Conservation (phyloP, 768 basidiomycete species). For the Lactarius tabidus region DNA sequence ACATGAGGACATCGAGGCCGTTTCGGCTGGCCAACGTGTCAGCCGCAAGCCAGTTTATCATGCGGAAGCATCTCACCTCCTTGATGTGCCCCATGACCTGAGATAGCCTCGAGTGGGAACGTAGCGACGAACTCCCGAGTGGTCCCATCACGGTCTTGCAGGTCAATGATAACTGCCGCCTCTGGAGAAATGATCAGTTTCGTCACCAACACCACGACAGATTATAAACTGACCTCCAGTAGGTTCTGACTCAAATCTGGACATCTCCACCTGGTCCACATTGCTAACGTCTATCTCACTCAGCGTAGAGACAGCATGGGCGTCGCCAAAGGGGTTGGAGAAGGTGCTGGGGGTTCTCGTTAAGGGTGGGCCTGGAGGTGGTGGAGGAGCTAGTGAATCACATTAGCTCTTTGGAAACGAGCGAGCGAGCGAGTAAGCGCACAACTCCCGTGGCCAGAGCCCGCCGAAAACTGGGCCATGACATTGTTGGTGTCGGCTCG, state of each 20-base stretch:
- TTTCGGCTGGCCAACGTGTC: not conserved
- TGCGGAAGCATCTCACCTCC: not conserved
- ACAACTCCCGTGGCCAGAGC: not conserved
- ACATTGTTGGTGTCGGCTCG: not conserved
- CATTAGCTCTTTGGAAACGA: not conserved
- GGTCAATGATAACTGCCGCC: not conserved
- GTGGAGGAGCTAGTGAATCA: not conserved
- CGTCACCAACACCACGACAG: not conserved
- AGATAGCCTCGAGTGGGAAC: not conserved
- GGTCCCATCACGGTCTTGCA: not conserved
- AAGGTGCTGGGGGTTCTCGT: not conserved
- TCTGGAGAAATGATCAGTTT: not conserved
- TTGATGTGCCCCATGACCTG: not conserved
- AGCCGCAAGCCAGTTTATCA: not conserved
- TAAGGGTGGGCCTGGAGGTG: not conserved
- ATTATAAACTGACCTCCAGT: not conserved
- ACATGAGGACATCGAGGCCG: not conserved
- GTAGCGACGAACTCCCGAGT: not conserved
- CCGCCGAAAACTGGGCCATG: not conserved
- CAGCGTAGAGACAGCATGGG: not conserved
- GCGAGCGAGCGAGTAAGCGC: not conserved
- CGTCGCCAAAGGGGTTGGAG: not conserved
- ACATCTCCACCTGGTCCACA: not conserved
- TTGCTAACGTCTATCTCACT: not conserved
- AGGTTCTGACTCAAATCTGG: not conserved